phyloP scores from a whole-genome alignment of 2,329 filamentous ascomycete genomes.

The Ophiostoma novo-ulmi region DNA sequence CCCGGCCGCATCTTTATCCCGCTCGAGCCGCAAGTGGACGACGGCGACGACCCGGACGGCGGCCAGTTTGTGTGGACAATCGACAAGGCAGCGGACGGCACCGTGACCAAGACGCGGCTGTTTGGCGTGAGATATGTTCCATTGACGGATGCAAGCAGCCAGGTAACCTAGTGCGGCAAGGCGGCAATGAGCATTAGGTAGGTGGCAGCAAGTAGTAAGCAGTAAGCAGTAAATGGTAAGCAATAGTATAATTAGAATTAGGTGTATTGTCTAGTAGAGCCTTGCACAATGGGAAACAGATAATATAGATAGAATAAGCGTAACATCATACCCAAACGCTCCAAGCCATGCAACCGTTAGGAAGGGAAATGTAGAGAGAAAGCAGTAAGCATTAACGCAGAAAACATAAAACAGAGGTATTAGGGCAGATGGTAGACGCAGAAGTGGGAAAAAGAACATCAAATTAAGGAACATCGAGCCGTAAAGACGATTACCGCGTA shows the following conservation, averaged over 20 bases:
- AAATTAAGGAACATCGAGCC: too few species aligned
- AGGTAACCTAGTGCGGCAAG: neutral
- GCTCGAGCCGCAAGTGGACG: conserved; percentile 63
- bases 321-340: neutral
- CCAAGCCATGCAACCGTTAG: neutral
- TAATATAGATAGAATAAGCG: conserved; percentile 2
- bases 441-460: neutral
- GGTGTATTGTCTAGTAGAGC: conserved; percentile 3
- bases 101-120: conserved; percentile 54
- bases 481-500: neutral
- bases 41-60: conserved; percentile 7
- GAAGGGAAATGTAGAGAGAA: neutral
- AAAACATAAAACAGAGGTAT: neutral
- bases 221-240: neutral
- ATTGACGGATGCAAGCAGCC: conserved; percentile 25
- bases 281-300: neutral
- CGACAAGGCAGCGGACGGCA: conserved; percentile 64
- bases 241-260: neutral
- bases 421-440: neutral
- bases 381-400: neutral
- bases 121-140: conserved; percentile 69
- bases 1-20: conserved; percentile 82
- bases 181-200: neutral
- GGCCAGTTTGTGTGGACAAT: conserved; percentile 67
- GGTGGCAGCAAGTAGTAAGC: too few species aligned